Evolutionary conservation across 495 filamentous ascomycete genomes (phyloP).

Genomic region (Astrocystis sublimbata): DNA sequence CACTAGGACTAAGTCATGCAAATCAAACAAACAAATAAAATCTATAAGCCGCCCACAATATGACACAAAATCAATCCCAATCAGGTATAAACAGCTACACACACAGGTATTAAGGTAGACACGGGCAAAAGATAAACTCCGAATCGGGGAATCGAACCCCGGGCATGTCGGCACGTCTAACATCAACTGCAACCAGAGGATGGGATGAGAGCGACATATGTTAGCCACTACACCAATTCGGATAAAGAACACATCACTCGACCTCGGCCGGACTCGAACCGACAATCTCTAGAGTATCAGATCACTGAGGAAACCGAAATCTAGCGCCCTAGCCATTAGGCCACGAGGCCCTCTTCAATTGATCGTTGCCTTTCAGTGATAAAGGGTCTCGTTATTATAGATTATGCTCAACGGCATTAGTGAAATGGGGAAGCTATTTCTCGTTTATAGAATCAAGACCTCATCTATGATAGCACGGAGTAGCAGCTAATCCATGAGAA

Average conservation of each 20-base stretch:
- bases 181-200: background rate
- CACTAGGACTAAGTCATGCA: too few species aligned
- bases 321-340: constrained; percentile 20
- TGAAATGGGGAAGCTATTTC: too few species aligned
- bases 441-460: too few species aligned
- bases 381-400: too few species aligned
- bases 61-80: too few species aligned
- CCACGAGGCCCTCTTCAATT: constrained; percentile 13
- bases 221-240: constrained; percentile 41
- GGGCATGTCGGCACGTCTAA: constrained; percentile 31
- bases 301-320: constrained; percentile 10
- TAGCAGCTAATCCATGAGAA: too few species aligned
- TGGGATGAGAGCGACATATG: constrained; percentile 37
- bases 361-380: background rate
- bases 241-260: constrained; percentile 6
- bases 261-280: constrained; percentile 23
- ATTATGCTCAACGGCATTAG: too few species aligned
- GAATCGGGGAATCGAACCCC: constrained; percentile 44
- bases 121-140: constrained; percentile 22
- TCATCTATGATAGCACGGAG: too few species aligned
- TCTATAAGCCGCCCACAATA: too few species aligned
- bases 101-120: background rate
- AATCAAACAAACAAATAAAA: too few species aligned
- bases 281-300: constrained; percentile 19
- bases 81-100: too few species aligned